Base-by-base conservation (phyloP, 2,329 filamentous ascomycete species). In the Arthrobotrys megalospora region DNA sequence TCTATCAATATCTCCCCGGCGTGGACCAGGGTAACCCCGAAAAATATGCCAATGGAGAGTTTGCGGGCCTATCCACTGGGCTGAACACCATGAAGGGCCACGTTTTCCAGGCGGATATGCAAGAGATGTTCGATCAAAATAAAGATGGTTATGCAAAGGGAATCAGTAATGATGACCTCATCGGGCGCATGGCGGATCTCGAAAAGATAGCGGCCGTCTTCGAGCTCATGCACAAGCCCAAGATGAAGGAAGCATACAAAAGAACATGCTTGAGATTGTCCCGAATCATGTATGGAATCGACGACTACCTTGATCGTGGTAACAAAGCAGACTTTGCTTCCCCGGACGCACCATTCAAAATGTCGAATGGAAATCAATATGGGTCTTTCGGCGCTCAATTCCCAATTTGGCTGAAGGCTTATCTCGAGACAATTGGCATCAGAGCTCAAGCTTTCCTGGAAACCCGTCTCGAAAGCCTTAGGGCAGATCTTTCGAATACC, bases 231-330 rank as follows among this genome's bases (percentile, higher is more conserved):
- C 14, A 43, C 8, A 66, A 66, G 45, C 14, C 21, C 21, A 50
- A 52, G 19, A 38, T 66, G 24, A 5, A 66, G 19, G 24, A 19
- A 8, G 47, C 62, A 2, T 52, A 52, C n/a, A 66, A 66, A 45
- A 50, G 24, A 52, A 66, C 62, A 12, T 66, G 62, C 45, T 7
- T 38, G 8, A 34, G 62, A 21, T 32, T 66, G 10, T 66, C 62
- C 14, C 16, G 36, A 34, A 21, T 66, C 24, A 66, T 66, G 62
- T 66, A 66, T n/a, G 62, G 62, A 50, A 41, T 66, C 16, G 62
- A 66, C 32, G 62, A 66, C 16, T 66, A 66, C 45, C 45, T 66
- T 16, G 4, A 32, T 3, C 62, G 62, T 10, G 62, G 62, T 21
- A 66, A 66, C 62, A 66, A 66, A 66, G 62, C 62, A 6, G 34